phyloP scores from a whole-genome alignment of 2,329 filamentous ascomycete species.

The Beauveria scarabaeidicola region DNA sequence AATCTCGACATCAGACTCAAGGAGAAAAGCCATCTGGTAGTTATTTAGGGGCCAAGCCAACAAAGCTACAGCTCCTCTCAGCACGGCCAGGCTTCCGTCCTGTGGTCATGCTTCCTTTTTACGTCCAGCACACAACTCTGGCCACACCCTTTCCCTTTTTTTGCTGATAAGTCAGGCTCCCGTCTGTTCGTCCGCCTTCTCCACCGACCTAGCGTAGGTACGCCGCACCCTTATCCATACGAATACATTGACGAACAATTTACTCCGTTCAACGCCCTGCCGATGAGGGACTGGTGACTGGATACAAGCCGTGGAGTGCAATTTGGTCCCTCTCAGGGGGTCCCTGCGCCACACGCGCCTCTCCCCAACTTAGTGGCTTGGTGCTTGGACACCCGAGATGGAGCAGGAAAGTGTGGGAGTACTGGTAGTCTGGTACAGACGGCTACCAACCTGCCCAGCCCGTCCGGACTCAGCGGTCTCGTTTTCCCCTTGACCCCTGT shows the following conservation, averaged over 20 bases:
- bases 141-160: neutral
- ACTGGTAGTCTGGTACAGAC: neutral
- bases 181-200: conserved; percentile 8
- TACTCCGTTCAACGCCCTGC: conserved; percentile 91
- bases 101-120: neutral
- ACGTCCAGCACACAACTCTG: neutral
- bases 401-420: neutral
- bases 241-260: conserved; percentile 24
- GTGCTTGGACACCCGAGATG: neutral
- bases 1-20: neutral
- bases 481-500: neutral
- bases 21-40: neutral
- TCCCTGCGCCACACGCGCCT: conserved; percentile 7
- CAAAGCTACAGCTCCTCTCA: neutral
- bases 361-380: neutral
- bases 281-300: conserved; percentile 25
- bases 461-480: too few species aligned
- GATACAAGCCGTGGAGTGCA: neutral
- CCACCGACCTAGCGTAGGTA: neutral
- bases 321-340: conserved; percentile 4
- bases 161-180: neutral
- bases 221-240: neutral
- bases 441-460: neutral
- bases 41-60: neutral
- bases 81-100: neutral